Evolutionary conservation across 2,329 filamentous ascomycete genomes (phyloP).

Genomic region (Pseudogymnoascus sp.): DNA sequence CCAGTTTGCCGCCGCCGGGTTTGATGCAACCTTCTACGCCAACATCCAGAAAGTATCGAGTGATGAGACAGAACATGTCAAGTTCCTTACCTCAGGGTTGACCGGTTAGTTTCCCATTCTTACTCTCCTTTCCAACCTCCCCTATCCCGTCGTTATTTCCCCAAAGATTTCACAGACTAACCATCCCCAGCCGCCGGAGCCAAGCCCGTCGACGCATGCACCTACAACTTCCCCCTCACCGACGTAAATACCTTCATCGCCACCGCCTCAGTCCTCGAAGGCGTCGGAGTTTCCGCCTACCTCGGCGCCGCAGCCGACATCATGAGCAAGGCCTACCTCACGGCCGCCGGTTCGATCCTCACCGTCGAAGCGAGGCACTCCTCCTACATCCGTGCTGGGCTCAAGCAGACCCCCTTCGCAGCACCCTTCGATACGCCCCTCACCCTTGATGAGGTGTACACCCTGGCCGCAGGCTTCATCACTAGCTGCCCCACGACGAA

Average conservation of each 20-base stretch:
- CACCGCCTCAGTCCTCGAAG: conserved; percentile 47
- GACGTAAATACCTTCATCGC: conserved; percentile 44
- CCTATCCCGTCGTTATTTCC: not conserved
- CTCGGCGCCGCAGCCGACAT: conserved; percentile 55
- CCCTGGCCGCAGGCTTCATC: conserved; percentile 58
- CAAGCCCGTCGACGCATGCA: conserved; percentile 45
- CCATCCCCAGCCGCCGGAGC: conserved; percentile 35
- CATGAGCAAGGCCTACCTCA: conserved; percentile 50
- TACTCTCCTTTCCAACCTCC: conserved; percentile 26
- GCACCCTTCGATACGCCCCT: conserved; percentile 55
- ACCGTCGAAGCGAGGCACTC: conserved; percentile 59
- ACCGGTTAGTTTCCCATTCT: conserved; percentile 11
- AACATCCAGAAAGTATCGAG: conserved; percentile 48
- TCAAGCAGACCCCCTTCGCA: conserved; percentile 46
- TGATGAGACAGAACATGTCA: conserved; percentile 52
- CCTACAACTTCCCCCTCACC: conserved; percentile 47
- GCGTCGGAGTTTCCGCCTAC: conserved; percentile 52
- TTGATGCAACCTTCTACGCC: conserved; percentile 44
- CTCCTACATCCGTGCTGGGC: conserved; percentile 49
- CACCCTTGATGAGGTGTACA: conserved; percentile 52
- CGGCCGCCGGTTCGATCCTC: conserved; percentile 55
- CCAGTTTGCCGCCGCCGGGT: conserved; percentile 47
- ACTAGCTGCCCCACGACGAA: conserved; percentile 46
- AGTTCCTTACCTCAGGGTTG: conserved; percentile 44
- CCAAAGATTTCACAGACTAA: not conserved